A percentile compares a stretch with the other conserved stretches of the same genome.
Conservation (phyloP, 306 rosid species). For the Adenanthera pavonina region DNA sequence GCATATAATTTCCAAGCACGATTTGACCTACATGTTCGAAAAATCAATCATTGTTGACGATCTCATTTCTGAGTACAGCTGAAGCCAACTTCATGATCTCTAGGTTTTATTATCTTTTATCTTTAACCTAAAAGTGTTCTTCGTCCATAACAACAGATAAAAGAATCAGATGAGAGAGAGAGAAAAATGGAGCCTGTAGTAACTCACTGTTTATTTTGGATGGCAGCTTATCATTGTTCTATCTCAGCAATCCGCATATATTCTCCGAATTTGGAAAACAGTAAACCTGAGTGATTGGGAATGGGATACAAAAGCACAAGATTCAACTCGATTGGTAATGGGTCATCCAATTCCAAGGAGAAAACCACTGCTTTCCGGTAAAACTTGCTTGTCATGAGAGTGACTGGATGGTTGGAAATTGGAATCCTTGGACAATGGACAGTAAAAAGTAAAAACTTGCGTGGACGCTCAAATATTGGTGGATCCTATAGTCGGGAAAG, state of each 20-base stretch:
- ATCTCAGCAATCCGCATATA: neutral
- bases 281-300: neutral
- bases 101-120: constrained; percentile 31
- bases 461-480: neutral
- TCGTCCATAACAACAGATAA: neutral
- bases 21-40: constrained; percentile 40
- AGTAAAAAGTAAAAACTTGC: neutral
- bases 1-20: neutral
- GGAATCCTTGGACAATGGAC: neutral
- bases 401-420: constrained; percentile 8
- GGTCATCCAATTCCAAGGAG: neutral
- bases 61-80: constrained; percentile 18
- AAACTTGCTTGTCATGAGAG: constrained; percentile 24
- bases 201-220: neutral
- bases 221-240: neutral
- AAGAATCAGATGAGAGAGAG: neutral
- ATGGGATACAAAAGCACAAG: neutral
- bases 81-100: constrained; percentile 31
- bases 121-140: neutral
- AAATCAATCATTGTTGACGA: constrained; percentile 21
- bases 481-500: neutral
- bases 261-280: neutral
- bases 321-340: neutral
- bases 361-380: neutral
- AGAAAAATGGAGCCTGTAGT: neutral